These are phyloP conservation scores for Cnidoscolus chayamansa DNA, from an alignment of 441 rosid species.

Conservation along the genomic window DNA sequence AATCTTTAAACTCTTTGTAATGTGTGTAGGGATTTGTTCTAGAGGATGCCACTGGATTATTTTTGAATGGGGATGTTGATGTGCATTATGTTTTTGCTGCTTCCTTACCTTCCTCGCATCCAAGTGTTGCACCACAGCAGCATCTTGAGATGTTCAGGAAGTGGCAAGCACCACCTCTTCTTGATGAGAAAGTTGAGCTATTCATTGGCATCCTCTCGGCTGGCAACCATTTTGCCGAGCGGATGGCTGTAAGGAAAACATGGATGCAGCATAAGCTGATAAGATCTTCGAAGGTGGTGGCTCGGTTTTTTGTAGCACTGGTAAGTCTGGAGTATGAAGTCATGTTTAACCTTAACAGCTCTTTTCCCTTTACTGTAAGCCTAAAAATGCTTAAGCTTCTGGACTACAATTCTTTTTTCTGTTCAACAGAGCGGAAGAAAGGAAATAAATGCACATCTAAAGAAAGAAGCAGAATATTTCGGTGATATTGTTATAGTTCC, in stretches of 20 bases:
- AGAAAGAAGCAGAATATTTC: slow-evolving; percentile 80
- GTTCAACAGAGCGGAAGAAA: slow-evolving; percentile 58
- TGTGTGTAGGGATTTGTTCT: slow-evolving; percentile 74
- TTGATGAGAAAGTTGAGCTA: slow-evolving; percentile 56
- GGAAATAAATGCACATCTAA: slow-evolving; percentile 67
- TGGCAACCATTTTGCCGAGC: slow-evolving; percentile 87
- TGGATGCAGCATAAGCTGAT: slow-evolving; percentile 91
- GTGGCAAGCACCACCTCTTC: slow-evolving; percentile 80
- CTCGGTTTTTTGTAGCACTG: slow-evolving; percentile 86
- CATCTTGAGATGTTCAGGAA: slow-evolving; percentile 70
- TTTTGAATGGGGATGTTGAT: slow-evolving; percentile 72
- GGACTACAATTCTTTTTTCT: background rate
- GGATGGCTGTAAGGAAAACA: slow-evolving; percentile 95
- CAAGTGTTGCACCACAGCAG: slow-evolving; percentile 71
- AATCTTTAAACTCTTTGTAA: slow-evolving; percentile 20
- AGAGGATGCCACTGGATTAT: slow-evolving; percentile 93
- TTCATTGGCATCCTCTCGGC: slow-evolving; percentile 89
- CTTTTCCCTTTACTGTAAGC: background rate
- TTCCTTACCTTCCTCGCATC: slow-evolving; percentile 72
- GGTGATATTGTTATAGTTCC: slow-evolving; percentile 82
- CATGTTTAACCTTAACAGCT: background rate
- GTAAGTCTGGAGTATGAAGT: slow-evolving; percentile 37
- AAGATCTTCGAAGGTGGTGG: slow-evolving; percentile 65
- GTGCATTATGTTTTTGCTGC: slow-evolving; percentile 76
- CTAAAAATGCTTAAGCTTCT: slow-evolving; percentile 10